Conservation (phyloP, 73 alveolate species). For the Tetrahymena elliotti region DNA sequence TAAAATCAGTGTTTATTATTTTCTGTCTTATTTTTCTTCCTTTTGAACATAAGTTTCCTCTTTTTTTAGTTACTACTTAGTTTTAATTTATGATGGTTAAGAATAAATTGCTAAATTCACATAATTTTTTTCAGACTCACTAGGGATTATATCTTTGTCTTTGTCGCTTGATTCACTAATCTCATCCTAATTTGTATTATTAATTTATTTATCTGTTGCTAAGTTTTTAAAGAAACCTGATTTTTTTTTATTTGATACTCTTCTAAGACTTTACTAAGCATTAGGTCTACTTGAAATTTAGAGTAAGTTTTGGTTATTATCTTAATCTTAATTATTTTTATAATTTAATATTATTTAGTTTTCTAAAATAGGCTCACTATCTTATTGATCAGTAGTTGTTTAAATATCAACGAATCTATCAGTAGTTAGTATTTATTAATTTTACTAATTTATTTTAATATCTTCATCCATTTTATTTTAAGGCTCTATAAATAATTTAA, state of each 20-base stretch:
- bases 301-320: too few species aligned
- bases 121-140: neutral
- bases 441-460: too few species aligned
- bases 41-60: neutral
- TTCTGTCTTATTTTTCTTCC: neutral
- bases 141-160: neutral
- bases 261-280: too few species aligned
- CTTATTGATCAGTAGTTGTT: neutral
- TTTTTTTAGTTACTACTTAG: neutral
- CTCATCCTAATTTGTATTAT: neutral
- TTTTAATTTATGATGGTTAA: neutral
- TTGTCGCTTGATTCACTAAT: neutral
- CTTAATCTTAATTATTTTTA: too few species aligned
- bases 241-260: too few species aligned
- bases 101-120: neutral
- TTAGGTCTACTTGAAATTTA: neutral
- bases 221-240: too few species aligned
- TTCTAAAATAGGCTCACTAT: neutral
- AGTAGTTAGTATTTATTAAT: neutral
- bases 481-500: neutral
- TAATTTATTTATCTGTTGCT: neutral
- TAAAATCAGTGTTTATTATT: too few species aligned
- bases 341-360: too few species aligned
- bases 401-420: neutral
- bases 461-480: neutral